Evolutionary conservation across 305 asterid species (phyloP).

Genomic region (Fraxinus ornus): DNA sequence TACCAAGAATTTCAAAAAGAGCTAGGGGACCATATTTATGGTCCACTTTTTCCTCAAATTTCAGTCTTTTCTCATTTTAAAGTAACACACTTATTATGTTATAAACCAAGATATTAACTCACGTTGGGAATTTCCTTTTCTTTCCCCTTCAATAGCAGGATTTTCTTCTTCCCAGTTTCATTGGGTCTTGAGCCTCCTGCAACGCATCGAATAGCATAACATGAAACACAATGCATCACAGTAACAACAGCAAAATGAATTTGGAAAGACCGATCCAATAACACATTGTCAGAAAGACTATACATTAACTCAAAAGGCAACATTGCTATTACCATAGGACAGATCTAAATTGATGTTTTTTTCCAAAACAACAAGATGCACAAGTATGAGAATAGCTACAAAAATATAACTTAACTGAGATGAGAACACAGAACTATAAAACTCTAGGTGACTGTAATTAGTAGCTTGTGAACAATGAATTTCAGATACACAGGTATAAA

Average conservation of each 20-base stretch:
- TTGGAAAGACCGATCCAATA: neutral
- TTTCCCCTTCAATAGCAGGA: constrained; percentile 77
- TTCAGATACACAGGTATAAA: neutral
- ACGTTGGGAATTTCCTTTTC: constrained; percentile 69
- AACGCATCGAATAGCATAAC: constrained; percentile 30
- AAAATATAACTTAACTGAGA: neutral
- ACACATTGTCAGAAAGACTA: constrained; percentile 9
- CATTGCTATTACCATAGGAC: neutral
- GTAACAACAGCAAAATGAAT: constrained; percentile 16
- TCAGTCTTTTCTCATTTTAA: neutral
- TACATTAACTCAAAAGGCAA: constrained; percentile 2
- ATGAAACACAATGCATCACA: constrained; percentile 21
- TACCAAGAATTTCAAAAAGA: neutral
- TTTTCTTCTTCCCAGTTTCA: constrained; percentile 68
- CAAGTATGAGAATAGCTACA: neutral
- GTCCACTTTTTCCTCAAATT: neutral
- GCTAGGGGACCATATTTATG: neutral
- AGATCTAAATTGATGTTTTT: neutral
- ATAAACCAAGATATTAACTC: constrained; percentile 37
- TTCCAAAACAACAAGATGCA: neutral
- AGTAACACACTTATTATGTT: neutral
- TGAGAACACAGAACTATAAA: neutral
- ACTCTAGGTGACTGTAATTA: neutral
- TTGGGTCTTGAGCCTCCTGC: constrained; percentile 50
- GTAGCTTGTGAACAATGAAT: constrained; percentile 3